Percentiles rank a stretch among this genome's conserved stretches.
Conservation (phyloP, 2,329 filamentous ascomycete species). For the Volutella citrinella region DNA sequence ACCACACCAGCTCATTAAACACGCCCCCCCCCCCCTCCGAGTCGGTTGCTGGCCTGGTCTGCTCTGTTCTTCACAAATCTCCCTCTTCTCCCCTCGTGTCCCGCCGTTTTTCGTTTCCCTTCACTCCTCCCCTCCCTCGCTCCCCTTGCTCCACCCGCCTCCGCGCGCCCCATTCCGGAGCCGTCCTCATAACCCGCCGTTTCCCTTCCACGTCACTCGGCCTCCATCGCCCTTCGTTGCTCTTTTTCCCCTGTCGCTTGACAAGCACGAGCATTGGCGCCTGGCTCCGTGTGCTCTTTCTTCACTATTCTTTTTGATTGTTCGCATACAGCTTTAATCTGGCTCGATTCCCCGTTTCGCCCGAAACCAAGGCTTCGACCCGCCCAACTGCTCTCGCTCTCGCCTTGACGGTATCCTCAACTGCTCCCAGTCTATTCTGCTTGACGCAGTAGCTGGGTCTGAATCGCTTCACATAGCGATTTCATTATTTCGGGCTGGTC, state of each 20-base stretch:
- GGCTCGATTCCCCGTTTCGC: constrained; percentile 27
- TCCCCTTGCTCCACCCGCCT: constrained; percentile 16
- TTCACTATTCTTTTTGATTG: constrained; percentile 31
- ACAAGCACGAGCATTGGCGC: constrained; percentile 25
- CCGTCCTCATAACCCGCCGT: constrained; percentile 21
- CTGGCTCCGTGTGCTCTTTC: constrained; percentile 26
- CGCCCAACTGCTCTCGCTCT: constrained; percentile 17
- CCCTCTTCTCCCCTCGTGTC: constrained; percentile 24
- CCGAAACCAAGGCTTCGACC: constrained; percentile 29
- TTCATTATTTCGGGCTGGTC: constrained; percentile 45
- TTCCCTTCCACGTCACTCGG: constrained; percentile 26
- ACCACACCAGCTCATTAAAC: constrained; percentile 33
- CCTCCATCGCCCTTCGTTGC: constrained; percentile 20
- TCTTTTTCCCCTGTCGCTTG: constrained; percentile 19
- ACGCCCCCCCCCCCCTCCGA: constrained; percentile 22
- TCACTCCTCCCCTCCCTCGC: constrained; percentile 26
- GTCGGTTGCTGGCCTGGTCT: no score
- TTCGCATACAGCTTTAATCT: constrained; percentile 44
- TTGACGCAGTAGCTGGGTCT: constrained; percentile 44
- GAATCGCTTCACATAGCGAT: constrained; percentile 27
- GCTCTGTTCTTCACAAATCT: constrained; percentile 29
- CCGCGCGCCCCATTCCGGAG: constrained; percentile 28
- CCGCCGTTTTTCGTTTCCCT: constrained; percentile 19
- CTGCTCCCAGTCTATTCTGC: constrained; percentile 37
- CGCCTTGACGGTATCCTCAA: constrained; percentile 40